phyloP scores from a whole-genome alignment of 257 asterid genomes.

The Datura wrightii region DNA sequence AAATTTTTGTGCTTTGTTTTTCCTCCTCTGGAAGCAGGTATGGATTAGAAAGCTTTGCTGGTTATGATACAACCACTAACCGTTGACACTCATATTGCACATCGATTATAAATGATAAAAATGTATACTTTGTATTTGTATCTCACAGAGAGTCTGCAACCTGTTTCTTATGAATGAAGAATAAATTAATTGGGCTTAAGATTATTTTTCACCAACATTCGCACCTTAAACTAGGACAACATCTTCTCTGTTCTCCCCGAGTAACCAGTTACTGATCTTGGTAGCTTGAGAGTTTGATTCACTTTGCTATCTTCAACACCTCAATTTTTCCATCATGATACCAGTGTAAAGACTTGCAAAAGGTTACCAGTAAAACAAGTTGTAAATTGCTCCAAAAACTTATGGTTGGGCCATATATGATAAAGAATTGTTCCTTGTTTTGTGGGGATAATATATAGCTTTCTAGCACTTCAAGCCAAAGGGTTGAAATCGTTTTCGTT shows the following conservation, averaged over 20 bases:
- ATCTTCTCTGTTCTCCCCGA: neutral
- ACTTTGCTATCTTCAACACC: neutral
- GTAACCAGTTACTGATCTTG: neutral
- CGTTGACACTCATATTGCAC: conserved; percentile 20
- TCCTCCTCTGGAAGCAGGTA: conserved; percentile 89
- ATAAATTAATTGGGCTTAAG: neutral
- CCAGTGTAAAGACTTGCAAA: neutral
- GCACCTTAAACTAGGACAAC: neutral
- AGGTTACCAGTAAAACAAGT: neutral
- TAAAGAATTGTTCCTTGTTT: neutral
- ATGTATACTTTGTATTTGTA: neutral
- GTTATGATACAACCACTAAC: neutral
- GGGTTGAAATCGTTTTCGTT: neutral
- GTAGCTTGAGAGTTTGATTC: neutral
- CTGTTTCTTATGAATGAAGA: neutral
- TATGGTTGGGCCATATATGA: neutral
- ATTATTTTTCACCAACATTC: neutral
- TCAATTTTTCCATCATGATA: neutral
- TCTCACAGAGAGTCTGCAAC: conserved; percentile 18
- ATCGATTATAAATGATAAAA: conserved; percentile 5
- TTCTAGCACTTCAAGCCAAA: neutral
- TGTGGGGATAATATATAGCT: neutral
- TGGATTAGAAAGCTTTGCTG: neutral
- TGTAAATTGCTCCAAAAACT: conserved; percentile 11
- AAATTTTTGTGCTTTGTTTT: conserved; percentile 78